Evolutionary conservation across 2,329 filamentous ascomycete genomes (phyloP), one percentile per base, ranked within the genome.

Genomic region (Zalaria sp.): DNA sequence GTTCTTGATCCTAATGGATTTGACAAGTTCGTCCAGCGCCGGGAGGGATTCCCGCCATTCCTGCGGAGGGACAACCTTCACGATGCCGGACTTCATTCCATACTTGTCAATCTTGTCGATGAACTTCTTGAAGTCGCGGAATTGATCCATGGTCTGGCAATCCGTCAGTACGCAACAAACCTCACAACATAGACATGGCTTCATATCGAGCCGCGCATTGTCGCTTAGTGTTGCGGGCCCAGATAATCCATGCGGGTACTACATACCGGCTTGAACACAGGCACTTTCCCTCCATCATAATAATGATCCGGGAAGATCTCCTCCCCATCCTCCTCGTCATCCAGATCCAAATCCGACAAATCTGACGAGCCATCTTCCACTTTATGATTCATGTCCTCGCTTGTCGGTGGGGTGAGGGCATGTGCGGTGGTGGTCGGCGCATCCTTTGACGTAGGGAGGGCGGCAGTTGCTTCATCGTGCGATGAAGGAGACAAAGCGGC

Each of bases 51-150:
- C 77, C 53, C 67, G 65, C 77, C 77, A 80, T 98, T 75, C 96
- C 88, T 32, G 29, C 1, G 91, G 91, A 27, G 91, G 88, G 41
- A 96, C 81, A 44, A 98, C 82, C 65, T 98, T 96, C 57, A 96
- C 79, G 53, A 98, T 95, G 31, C 91, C 91, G 25, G 87, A 91
- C 63, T 86, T 85, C 91, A 98, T 98, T 54, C 91, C 91, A 60
- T 94, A 94, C 49, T 79, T 77, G 61, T 98, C 85, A 47, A 98
- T 77, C 62, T 85, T 88, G 57, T 79, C 77, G 71, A 96, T 83
- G 60, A 93, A 96, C 58, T 76, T 77, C 64, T 89, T 83, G 62
- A 98, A 98, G 64, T 91, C 85, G 56, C 79, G 79, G 65, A 96
- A 96, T 64, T 98, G 87, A 47, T 82, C 75, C 85, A 95, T 93